Conservation (phyloP, 345 rosid species). For the Salix exigua region DNA sequence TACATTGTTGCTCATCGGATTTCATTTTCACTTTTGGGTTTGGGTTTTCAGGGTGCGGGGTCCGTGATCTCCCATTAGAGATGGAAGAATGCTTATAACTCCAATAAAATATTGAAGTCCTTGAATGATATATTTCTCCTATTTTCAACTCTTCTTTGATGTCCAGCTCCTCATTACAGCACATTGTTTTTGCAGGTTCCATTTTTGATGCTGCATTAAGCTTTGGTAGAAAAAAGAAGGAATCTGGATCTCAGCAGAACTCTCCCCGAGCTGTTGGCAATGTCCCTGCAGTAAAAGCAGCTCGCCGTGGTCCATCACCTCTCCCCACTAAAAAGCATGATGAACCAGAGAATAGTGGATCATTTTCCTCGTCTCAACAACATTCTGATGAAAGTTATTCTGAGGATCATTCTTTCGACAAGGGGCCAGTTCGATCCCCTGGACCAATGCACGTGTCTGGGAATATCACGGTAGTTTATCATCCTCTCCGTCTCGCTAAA, state of each 20-base stretch:
- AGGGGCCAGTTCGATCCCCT: conserved; percentile 31
- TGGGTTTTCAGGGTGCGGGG: neutral
- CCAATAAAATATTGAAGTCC: neutral
- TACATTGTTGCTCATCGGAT: neutral
- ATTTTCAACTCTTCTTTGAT: neutral
- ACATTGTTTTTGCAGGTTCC: conserved; percentile 39
- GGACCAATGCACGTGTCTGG: conserved; percentile 28
- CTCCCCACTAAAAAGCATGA: conserved; percentile 29
- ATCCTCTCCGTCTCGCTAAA: neutral
- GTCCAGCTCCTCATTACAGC: conserved; percentile 4
- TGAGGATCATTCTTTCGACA: conserved; percentile 39
- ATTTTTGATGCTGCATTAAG: conserved; percentile 47
- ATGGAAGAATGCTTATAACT: neutral
- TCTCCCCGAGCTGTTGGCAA: conserved; percentile 38
- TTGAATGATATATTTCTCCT: neutral
- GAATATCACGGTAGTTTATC: conserved; percentile 16
- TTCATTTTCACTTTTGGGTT: neutral
- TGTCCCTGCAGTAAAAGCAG: conserved; percentile 19
- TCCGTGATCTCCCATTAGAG: neutral
- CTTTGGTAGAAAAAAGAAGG: conserved; percentile 63
- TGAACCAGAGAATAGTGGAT: conserved; percentile 29
- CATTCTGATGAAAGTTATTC: conserved; percentile 33
- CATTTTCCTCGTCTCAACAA: conserved; percentile 41
- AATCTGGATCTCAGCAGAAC: conserved; percentile 37
- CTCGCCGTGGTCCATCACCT: conserved; percentile 25